Evolutionary conservation across 495 filamentous ascomycete species (phyloP).

Genomic region (Saxispiralis lemnorum): DNA sequence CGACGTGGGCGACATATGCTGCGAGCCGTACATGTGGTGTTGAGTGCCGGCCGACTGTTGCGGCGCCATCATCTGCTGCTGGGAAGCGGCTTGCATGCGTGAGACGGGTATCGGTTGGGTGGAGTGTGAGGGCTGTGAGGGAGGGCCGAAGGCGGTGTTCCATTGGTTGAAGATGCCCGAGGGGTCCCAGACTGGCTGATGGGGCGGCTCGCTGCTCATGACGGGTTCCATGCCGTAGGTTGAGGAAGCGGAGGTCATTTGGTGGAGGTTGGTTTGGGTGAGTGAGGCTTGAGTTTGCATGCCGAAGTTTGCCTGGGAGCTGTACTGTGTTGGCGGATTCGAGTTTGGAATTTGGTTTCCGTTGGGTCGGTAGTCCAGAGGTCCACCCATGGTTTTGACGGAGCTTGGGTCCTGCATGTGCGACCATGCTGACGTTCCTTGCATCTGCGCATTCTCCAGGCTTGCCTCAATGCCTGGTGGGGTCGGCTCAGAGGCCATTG

Average conservation of each 20-base stretch:
- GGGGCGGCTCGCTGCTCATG: conserved; percentile 13
- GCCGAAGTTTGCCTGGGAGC: background rate
- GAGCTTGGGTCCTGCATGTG: conserved; percentile 3
- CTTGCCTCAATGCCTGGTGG: conserved; percentile 2
- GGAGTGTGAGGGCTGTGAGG: conserved; percentile 24
- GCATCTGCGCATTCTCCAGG: background rate
- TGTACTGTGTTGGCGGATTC: too few relatives aligned
- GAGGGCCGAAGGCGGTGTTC: conserved; percentile 68
- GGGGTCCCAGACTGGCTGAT: conserved; percentile 68
- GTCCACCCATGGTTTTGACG: conserved; percentile 7
- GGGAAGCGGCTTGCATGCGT: background rate
- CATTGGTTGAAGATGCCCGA: conserved; percentile 90
- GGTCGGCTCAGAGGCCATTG: conserved; percentile 16
- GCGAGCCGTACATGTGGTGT: background rate
- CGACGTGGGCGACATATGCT: conserved; percentile 12
- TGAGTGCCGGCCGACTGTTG: conserved; percentile 2
- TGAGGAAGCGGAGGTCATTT: conserved; percentile 6
- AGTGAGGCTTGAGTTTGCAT: background rate
- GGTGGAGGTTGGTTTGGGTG: background rate
- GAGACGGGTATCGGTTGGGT: background rate
- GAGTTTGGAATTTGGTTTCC: too few relatives aligned
- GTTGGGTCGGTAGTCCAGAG: conserved; percentile 3
- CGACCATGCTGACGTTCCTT: conserved; percentile 2
- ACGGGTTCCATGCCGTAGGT: conserved; percentile 7
- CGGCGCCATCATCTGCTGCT: background rate